Evolutionary conservation across 164 flowering plant species (phyloP), one percentile per base, ranked within the genome.

Genomic region (Chimonanthus salicifolius): DNA sequence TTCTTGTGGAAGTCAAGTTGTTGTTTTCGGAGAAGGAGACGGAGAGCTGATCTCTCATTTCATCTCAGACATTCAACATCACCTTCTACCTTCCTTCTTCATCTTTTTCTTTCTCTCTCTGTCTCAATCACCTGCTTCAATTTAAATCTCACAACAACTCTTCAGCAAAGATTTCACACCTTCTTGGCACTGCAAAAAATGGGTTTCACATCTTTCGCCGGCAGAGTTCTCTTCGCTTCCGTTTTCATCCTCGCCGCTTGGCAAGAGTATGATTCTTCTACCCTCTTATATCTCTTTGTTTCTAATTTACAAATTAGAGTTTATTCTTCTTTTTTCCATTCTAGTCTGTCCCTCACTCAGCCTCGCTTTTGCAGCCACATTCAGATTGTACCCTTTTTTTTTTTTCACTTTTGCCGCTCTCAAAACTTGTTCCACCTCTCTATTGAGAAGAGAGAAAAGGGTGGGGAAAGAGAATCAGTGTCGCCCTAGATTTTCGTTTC

Each of bases 201-300:
- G 87, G 87, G 83, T 44, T 85, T 85, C 78, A 45, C 71, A 9
- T 82, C 88, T 48, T 84, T 85, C 74, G 74, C 80, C 20, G 88
- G 88, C 4, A 79, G 88, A 72, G 77, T 82, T 62, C 81, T 85
- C 16, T 85, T 85, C 71, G 85, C 83, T 18, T 82, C 86, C 43
- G 78, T 84, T 54, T 85, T 85, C 82, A 74, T 83, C 58, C 77
- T 83, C 70, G 79, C 88, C 18, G 88, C 88, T 16, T 85, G 81
- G 79, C 87, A 81, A 73, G 87, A 86, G 97, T 92, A 83, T 67
- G 82, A 63, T 43, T 33, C 63, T 58, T 16, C 71, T 60, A 5
- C 20, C 6, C 13, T 21, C 20, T 16, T 49, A 18, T 8, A 62
- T 50, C 47, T 50, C 0, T 50, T 15, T 49, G 21, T 49, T 10